Base-by-base conservation (phyloP, 768 basidiomycete species). In the Pleurotus sapidus region DNA sequence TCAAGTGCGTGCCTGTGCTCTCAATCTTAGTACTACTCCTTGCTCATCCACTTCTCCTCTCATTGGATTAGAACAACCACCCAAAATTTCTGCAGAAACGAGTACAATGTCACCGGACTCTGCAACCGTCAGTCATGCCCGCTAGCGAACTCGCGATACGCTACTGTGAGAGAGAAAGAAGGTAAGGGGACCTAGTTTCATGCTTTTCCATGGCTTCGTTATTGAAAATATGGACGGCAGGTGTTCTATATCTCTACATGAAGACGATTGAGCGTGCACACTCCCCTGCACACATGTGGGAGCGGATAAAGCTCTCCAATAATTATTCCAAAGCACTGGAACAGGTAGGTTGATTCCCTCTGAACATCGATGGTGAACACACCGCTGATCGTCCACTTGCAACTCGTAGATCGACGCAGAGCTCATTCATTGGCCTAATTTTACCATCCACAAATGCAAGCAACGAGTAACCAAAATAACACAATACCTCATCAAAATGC, bases 231-330 rank as follows among this genome's bases (percentile, higher is more conserved):
- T 45, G n/a, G 23, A 20, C 37, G 46, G 1, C 58, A 91, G 95
- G 95, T 39, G 74, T 86, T 2, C 74, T 98, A 15, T 98, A 96
- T 70, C 85, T 99, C 7, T 98, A 92, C 67, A 85, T 97, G 67
- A 99, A 99, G 76, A 98, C 96, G 11, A 95, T 97, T 60, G 97
- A 99, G 73, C 85, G 97, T 54, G 95, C 97, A 8, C 97, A 99
- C 68, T 85, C 91, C 39, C 97, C 97, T 27, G 92, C 93, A 30
- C 86, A 89, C 66, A 95, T 98, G 95, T 98, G 97, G 97, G 96
- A 99, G 78, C 81, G 85, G 59, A 88, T 98, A 71, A 89, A 87
- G 65, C 81, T 98, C 12, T 93, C 93, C 24, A 93, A 91, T 65
- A 95, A 95, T 71, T 99, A 98, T 74, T 81, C 91, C 46, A 95